These are phyloP conservation scores for Boletus rufocinnamomeus DNA, from an alignment of 768 basidiomycete genomes.

Conservation along the genomic window DNA sequence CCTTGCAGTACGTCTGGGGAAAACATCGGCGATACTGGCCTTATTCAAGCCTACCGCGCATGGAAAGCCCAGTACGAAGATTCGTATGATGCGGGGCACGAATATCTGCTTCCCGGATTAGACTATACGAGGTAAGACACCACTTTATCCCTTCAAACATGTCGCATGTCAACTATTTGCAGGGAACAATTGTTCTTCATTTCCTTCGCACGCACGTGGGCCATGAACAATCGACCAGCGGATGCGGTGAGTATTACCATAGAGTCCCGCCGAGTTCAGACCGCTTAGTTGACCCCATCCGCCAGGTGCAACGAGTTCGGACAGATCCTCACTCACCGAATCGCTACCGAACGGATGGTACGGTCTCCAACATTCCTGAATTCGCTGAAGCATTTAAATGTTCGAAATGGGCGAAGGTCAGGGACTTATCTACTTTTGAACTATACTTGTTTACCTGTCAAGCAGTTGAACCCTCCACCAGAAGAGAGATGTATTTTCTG, in stretches of 20 bases:
- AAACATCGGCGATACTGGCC: constrained; percentile 84
- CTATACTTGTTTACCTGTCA: constrained; percentile 2
- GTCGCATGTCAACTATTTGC: not conserved
- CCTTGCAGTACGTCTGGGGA: constrained; percentile 78
- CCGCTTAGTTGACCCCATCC: not conserved
- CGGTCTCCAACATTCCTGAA: constrained; percentile 82
- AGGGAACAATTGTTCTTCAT: constrained; percentile 96
- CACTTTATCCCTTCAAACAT: not conserved
- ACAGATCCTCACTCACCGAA: constrained; percentile 89
- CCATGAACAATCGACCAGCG: constrained; percentile 73
- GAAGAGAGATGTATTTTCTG: constrained; percentile 83
- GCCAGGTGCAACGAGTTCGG: constrained; percentile 72
- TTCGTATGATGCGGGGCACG: constrained; percentile 58
- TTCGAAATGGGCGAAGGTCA: constrained; percentile 69
- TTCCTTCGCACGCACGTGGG: constrained; percentile 88
- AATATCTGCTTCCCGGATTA: constrained; percentile 82
- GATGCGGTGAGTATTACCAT: constrained; percentile 57
- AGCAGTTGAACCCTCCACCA: constrained; percentile 77
- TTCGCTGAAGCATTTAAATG: constrained; percentile 90
- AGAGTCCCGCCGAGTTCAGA: not conserved
- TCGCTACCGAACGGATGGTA: constrained; percentile 81
- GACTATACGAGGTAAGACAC: constrained; percentile 61
- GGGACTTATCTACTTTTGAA: constrained; percentile 20
- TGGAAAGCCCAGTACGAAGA: constrained; percentile 79
- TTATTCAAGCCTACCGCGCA: constrained; percentile 86